A percentile compares a stretch with the other conserved stretches of the same genome.
These are phyloP conservation scores for Diplodia corticola DNA, from an alignment of 2,329 filamentous ascomycete genomes.

Conservation along the genomic window DNA sequence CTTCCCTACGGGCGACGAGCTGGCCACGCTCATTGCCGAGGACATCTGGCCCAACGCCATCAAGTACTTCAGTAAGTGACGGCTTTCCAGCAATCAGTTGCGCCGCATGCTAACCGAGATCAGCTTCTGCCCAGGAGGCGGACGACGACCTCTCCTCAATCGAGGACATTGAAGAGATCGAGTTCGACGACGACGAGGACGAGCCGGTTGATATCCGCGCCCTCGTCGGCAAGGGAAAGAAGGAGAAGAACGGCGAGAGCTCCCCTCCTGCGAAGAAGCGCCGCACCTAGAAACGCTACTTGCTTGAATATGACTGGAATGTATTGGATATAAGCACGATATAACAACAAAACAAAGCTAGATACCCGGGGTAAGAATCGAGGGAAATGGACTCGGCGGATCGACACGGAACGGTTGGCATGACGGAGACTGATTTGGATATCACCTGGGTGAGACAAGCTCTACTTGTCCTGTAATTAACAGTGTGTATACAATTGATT, in stretches of 20 bases:
- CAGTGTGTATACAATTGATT: neutral
- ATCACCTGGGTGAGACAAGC: neutral
- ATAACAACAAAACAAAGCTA: neutral
- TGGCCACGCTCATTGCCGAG: constrained; percentile 78
- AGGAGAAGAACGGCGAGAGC: constrained; percentile 38
- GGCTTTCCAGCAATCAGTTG: neutral
- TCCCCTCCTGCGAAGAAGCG: constrained; percentile 44
- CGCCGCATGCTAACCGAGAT: neutral
- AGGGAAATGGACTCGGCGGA: neutral
- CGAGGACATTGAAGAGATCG: constrained; percentile 62
- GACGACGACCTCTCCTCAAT: constrained; percentile 66
- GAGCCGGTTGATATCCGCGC: constrained; percentile 50
- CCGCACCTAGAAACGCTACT: neutral
- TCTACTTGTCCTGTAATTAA: neutral
- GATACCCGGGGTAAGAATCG: neutral
- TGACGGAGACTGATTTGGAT: neutral
- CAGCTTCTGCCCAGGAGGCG: constrained; percentile 64
- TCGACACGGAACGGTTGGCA: neutral
- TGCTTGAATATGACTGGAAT: neutral
- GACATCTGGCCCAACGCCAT: constrained; percentile 87
- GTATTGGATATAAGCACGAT: neutral
- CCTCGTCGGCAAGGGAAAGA: constrained; percentile 51
- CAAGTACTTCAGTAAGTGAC: constrained; percentile 80
- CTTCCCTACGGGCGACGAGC: constrained; percentile 81
- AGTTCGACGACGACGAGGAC: constrained; percentile 53